Evolutionary conservation across 139 green algal genomes (phyloP), one percentile per base, ranked within the genome.

Genomic region (Chlamydomonas urium): DNA sequence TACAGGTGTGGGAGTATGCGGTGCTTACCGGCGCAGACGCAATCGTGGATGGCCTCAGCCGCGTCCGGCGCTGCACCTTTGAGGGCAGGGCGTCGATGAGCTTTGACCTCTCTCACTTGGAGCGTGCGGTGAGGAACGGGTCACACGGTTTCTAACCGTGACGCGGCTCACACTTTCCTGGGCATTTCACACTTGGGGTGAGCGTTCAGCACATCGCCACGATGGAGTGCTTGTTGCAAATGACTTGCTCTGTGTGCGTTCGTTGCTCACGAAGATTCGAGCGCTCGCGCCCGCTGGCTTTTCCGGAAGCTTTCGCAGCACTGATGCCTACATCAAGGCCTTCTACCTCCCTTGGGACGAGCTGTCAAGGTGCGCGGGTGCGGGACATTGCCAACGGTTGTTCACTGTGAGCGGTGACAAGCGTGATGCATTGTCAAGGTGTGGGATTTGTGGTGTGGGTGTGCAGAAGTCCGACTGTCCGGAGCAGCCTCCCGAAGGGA

Each of bases 311-410:
- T 37, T 86, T 38, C 48, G 77, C 6, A 38, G 76, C 14, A 80
- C 85, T 31, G 87, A 93, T 75, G 72, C 69, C 35, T 93, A 93
- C 75, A 77, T 93, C 45, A 91, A 92, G 81, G 42, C 74, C 19
- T 88, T 82, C 71, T 88, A 85, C 69, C 73, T 85, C n/a, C 79
- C 79, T 4, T 83, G 76, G 78, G 47, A 78, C 19, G 88, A 92
- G 21, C 72, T 94, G 45, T 31, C 73, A 24, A 67, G 69, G 14
- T 69, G 26, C 70, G 62, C 2, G 0, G 24, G 33, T 24, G 38
- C 2, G 24, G 32, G 45, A 19, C 2, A 45, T 24, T 4, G 2
- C 14, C 8, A 35, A 24, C 29, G n/a, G n/a, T n/a, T n/a, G n/a
- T n/a, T n/a, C n/a, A n/a, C n/a, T n/a, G n/a, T n/a, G n/a, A n/a